phyloP scores from a whole-genome alignment of 495 filamentous ascomycete genomes.

The Hypoxylon rickii region DNA sequence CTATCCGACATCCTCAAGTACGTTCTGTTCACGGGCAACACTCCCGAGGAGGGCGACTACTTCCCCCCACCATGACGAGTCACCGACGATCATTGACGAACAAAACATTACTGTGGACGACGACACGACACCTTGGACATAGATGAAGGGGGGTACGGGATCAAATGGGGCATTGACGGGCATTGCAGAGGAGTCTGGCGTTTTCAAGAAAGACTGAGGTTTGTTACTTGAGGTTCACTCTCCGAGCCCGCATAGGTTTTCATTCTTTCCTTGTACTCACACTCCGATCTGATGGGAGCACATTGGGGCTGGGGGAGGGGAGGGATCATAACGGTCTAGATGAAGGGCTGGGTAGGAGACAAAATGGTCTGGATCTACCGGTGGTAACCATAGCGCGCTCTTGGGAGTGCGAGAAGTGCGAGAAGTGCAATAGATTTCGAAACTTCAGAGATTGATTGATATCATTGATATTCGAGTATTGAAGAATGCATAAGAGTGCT shows the following conservation, averaged over 20 bases:
- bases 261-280: conserved; percentile 11
- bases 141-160: conserved; percentile 21
- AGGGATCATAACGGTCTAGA: conserved; percentile 20
- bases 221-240: conserved; percentile 30
- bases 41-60: conserved; percentile 70
- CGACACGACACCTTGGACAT: conserved; percentile 30
- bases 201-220: conserved; percentile 37
- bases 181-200: conserved; percentile 41
- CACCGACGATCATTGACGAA: not conserved
- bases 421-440: conserved; percentile 6
- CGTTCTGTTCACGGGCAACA: conserved; percentile 85
- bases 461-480: not conserved
- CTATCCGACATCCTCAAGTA: conserved; percentile 97
- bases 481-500: not conserved
- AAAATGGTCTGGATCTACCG: conserved; percentile 22
- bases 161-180: conserved; percentile 13
- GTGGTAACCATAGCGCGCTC: conserved; percentile 1
- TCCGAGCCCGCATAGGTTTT: conserved; percentile 18
- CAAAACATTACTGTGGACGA: conserved; percentile 20
- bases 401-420: too few relatives aligned
- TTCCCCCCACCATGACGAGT: conserved; percentile 32
- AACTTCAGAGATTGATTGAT: not conserved
- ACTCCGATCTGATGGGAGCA: conserved; percentile 7
- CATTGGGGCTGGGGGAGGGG: not conserved
- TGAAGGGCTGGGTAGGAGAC: conserved; percentile 7